A percentile compares a stretch with the other conserved stretches of the same genome.
phyloP scores from a whole-genome alignment of 208 protist species.

The Crithidia expoeki region DNA sequence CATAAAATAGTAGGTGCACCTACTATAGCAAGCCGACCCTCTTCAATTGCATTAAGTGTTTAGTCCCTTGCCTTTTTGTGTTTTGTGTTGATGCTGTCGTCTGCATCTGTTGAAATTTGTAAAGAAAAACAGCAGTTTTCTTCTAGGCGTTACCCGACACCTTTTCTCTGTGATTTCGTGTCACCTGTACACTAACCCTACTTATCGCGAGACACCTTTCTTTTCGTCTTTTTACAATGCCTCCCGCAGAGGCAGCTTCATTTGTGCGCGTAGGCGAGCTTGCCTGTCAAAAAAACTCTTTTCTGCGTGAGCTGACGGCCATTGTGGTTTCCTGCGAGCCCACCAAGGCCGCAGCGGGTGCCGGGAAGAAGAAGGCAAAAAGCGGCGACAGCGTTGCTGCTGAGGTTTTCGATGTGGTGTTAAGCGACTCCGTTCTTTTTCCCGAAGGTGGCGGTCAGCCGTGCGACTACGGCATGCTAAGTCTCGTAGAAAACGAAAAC shows the following conservation, averaged over 20 bases:
- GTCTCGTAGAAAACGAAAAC: not conserved
- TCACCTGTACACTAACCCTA: no score
- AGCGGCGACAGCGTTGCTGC: slow-evolving; percentile 8
- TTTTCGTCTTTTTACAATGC: no score
- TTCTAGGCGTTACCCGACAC: not conserved
- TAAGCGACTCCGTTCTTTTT: slow-evolving; percentile 86
- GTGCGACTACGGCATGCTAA: slow-evolving; percentile 76
- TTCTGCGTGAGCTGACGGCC: slow-evolving; percentile 59
- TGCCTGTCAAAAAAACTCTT: slow-evolving; percentile 75
- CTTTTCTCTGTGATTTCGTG: no score
- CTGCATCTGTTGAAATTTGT: no score
- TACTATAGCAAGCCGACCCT: no score
- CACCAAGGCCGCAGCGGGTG: slow-evolving; percentile 13
- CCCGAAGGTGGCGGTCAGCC: slow-evolving; percentile 91
- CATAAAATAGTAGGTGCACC: no score
- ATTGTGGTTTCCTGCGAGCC: slow-evolving; percentile 68
- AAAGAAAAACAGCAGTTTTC: no score
- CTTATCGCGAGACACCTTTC: no score
- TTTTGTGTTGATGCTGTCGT: no score
- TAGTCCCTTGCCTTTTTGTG: no score
- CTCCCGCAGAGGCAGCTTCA: not conserved
- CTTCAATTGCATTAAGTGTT: no score
- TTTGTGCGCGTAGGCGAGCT: slow-evolving; percentile 70
- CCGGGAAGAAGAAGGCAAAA: slow-evolving; percentile 43
- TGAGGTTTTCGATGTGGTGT: slow-evolving; percentile 59